Conservation (phyloP, 73 alveolate genomes). For the Symbiodinium natans region DNA sequence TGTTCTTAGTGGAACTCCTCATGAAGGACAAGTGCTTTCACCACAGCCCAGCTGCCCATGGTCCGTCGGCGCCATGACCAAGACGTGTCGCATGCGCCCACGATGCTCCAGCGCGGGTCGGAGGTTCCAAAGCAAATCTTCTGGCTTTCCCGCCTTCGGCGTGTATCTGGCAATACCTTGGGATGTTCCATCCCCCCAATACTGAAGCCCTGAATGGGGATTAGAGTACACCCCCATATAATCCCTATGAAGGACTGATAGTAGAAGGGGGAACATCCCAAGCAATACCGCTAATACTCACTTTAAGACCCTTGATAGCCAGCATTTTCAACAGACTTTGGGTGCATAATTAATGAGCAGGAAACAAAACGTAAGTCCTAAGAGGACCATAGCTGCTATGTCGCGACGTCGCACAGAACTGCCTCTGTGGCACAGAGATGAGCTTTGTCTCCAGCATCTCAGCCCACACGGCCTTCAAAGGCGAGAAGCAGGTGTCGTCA, state of each 20-base stretch:
- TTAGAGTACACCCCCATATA: no score
- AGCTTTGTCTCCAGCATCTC: constrained; percentile 42
- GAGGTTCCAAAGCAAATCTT: constrained; percentile 27
- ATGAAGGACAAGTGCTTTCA: no score
- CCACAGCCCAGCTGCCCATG: no score
- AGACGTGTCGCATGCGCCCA: constrained; percentile 71
- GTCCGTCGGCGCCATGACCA: constrained; percentile 88
- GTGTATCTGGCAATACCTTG: background rate
- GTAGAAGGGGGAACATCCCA: no score
- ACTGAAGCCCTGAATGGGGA: no score
- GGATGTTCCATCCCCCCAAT: no score
- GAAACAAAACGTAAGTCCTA: background rate
- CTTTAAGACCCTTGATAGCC: background rate
- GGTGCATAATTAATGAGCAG: background rate
- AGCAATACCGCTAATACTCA: no score
- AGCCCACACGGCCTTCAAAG: constrained; percentile 54
- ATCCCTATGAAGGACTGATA: no score
- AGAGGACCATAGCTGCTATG: constrained; percentile 27
- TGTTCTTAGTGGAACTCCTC: no score
- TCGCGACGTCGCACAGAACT: constrained; percentile 47
- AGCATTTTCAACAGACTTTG: background rate
- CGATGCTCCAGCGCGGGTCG: constrained; percentile 40
- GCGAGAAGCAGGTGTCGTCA: constrained; percentile 91
- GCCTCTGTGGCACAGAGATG: background rate
- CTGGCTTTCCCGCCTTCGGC: background rate